Conservation (phyloP, 1,284 basidiomycete genomes). For the Sanghuangporus baumii region DNA sequence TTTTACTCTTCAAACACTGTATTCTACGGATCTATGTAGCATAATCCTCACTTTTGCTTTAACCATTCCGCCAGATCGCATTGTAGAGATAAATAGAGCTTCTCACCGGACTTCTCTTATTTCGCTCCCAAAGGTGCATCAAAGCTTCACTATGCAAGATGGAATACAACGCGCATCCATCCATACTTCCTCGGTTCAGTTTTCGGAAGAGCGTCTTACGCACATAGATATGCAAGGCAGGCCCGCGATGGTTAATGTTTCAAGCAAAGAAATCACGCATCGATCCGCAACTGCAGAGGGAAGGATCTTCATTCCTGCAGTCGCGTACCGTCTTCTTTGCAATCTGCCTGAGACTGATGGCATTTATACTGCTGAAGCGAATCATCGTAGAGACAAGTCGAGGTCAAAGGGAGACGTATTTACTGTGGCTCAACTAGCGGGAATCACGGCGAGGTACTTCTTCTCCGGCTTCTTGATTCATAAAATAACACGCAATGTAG, state of each 20-base stretch:
- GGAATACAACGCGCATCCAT: not conserved
- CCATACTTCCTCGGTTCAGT: not conserved
- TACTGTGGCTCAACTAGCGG: slow-evolving; percentile 76
- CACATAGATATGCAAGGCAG: slow-evolving; percentile 68
- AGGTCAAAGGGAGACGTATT: slow-evolving; percentile 72
- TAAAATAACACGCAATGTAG: slow-evolving; percentile 30
- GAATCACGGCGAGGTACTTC: slow-evolving; percentile 58
- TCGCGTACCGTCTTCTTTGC: slow-evolving; percentile 62
- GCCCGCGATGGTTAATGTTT: slow-evolving; percentile 79
- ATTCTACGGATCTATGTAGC: slow-evolving; percentile 18
- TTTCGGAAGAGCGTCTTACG: slow-evolving; percentile 35
- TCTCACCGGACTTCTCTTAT: not conserved
- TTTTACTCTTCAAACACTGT: slow-evolving; percentile 21
- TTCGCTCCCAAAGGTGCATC: not conserved
- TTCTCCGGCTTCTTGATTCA: not conserved
- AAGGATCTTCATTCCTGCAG: slow-evolving; percentile 61
- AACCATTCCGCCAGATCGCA: not conserved
- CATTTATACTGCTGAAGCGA: slow-evolving; percentile 29
- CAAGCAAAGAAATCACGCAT: slow-evolving; percentile 56
- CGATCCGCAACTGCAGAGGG: slow-evolving; percentile 76
- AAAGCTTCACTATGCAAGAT: not conserved
- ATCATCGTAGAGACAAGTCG: slow-evolving; percentile 36
- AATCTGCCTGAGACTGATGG: slow-evolving; percentile 22
- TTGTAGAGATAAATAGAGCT: not conserved
- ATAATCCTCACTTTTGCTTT: slow-evolving; percentile 14